Base-by-base conservation (phyloP, 257 asterid genomes). In the Nicotiana benthamiana region DNA sequence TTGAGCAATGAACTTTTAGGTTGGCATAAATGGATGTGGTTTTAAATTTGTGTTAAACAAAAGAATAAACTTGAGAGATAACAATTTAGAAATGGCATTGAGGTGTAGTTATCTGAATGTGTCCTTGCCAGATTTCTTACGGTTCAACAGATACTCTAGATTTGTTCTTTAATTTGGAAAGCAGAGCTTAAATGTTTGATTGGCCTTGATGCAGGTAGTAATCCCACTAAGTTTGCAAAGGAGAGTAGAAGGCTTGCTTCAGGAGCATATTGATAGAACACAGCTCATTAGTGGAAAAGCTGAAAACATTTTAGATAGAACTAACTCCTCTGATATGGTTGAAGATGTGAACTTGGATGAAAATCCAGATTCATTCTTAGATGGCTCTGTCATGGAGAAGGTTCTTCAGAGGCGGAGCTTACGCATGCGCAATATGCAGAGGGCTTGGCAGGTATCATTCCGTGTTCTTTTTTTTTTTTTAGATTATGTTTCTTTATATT, bases 181-280 rank as follows among this genome's bases (percentile, higher is more conserved):
- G 75, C 52, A 75, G 53, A 26, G 28, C 67, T 82, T 76, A 54
- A 83, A 72, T 62, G 48, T 70, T 81, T 81, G 77, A 85, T 70
- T 77, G 82, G 82, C 78, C 43, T 79, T 59, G 80, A 77, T 63
- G 85, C 85, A 95, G 99, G 98, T 95, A 79, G 97, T 93, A 40
- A 86, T 95, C 70, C 98, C 99, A 60, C 81, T 95, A 87, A 89
- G 99, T 90, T 90, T 95, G 90, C 98, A 95, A 83, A 91, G 98
- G 86, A 92, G 99, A 86, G 99, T 95, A 52, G 99, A 95, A 83
- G 92, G 97, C 83, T 84, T 95, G 87, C 99, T 95, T 80, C 98
- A 95, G 88, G 99, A 95, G 87, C 97, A 95, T 88, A 94, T 95
- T 57, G 99, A 95, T 84, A 87, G 99, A 85, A 86, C 83, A 80